Evolutionary conservation across 371 early-diverging fungal species (phyloP), one percentile per base, ranked within the genome.

Genomic region (Mucor plumbeus): DNA sequence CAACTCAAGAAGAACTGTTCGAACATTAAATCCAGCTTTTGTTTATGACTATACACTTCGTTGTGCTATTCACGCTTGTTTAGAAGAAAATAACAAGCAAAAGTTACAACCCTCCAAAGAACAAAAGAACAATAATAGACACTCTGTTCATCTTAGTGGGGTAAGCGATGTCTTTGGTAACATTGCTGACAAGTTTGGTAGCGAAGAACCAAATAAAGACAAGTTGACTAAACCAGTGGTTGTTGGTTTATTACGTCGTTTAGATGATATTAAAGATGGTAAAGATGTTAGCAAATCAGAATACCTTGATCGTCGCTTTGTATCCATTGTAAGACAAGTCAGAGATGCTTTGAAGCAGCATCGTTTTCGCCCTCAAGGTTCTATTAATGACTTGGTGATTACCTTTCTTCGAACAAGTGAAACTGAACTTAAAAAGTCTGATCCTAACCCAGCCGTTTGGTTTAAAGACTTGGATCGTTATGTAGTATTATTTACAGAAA

Each of bases 11-110:
- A 55, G 73, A 65, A 59, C 57, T 7, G 36, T 69, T 17, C 61
- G 75, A 59, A 67, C 73, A 43, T 43, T 72, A 11, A 78, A 79
- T 36, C 77, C 75, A 14, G 65, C 66, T 5, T 63, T 64, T 21
- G 74, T 79, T 5, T 79, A 79, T 65, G 79, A 79, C 48, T 79
- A 70, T 48, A 72, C 74, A 33, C 72, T 79, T 58, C 74, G 79
- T 10, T 79, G 79, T 56, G 79, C 79, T 61, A 76, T 79, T 33
- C 70, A 69, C 31, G 79, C 79, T 33, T 78, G 73, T 60, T 41
- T 78, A 9, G 78, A 78, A 64, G 61, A 75, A 39, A 60, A 61
- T 34, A 62, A 56, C n/a, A 71, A 71, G 34, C 71, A 68, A 39
- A 68, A 67, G 31, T 19, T 55, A 15, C 57, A 61, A 39, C 40